A percentile compares a stretch with the other conserved stretches of the same genome.
Conservation (phyloP, 352 stramenopile species). For the Phytopythium oedochilum region DNA sequence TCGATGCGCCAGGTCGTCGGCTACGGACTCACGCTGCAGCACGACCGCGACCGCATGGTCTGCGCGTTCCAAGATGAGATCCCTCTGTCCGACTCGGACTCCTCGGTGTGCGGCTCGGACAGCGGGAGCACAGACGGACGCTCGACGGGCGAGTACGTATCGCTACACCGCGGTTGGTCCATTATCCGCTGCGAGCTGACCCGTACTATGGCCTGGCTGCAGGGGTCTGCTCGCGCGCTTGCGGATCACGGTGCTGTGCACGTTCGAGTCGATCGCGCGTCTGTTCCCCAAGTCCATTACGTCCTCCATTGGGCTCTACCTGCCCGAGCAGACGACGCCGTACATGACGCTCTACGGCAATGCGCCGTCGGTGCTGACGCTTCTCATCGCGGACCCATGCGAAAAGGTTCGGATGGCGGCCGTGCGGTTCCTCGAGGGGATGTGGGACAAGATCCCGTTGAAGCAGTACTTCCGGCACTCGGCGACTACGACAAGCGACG, state of each 20-base stretch:
- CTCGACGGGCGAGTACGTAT: conserved; percentile 45
- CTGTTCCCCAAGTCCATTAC: conserved; percentile 68
- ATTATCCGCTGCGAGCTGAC: neutral
- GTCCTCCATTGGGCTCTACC: conserved; percentile 72
- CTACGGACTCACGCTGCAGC: conserved; percentile 49
- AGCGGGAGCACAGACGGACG: conserved; percentile 14
- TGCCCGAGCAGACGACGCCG: conserved; percentile 75
- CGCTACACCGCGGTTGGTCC: neutral
- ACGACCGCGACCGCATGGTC: conserved; percentile 47
- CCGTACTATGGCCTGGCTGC: conserved; percentile 1
- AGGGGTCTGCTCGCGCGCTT: conserved; percentile 67
- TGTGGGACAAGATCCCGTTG: conserved; percentile 79
- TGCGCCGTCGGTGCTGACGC: conserved; percentile 67
- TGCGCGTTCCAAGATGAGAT: conserved; percentile 56
- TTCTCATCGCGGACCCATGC: conserved; percentile 72
- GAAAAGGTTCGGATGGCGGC: conserved; percentile 67
- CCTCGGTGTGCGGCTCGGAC: conserved; percentile 66
- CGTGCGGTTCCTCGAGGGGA: conserved; percentile 76
- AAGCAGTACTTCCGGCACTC: conserved; percentile 76
- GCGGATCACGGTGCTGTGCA: conserved; percentile 67
- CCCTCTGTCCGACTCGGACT: conserved; percentile 62
- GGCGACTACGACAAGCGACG: conserved; percentile 21
- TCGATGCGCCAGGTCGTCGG: conserved; percentile 82
- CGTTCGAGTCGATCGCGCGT: conserved; percentile 63
- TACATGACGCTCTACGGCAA: conserved; percentile 83